These are phyloP conservation scores for Agastache rugosa DNA, from an alignment of 257 asterid species.

Conservation along the genomic window DNA sequence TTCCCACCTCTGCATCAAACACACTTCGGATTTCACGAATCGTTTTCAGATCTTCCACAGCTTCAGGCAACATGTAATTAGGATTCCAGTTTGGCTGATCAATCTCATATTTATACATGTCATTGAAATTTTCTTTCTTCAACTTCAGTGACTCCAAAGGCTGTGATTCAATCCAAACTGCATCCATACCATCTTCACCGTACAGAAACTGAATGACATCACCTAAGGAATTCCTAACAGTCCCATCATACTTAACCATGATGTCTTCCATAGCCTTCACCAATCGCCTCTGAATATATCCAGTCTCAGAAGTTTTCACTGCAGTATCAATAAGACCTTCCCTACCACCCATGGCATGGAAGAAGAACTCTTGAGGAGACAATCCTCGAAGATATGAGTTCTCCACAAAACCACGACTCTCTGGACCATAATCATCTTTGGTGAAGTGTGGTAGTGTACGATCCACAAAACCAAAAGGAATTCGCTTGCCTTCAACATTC, in stretches of 20 bases:
- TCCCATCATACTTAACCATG: constrained; percentile 99
- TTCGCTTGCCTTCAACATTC: constrained; percentile 99
- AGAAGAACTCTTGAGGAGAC: constrained; percentile 98
- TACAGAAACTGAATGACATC: constrained; percentile 99
- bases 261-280: constrained; percentile 99
- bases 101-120: constrained; percentile 81
- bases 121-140: constrained; percentile 69
- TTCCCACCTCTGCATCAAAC: constrained; percentile 95
- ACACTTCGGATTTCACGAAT: constrained; percentile 95
- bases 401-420: constrained; percentile 99
- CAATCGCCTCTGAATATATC: constrained; percentile 94
- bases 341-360: constrained; percentile 99
- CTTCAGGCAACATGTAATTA: constrained; percentile 82
- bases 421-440: constrained; percentile 93
- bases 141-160: constrained; percentile 90
- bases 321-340: constrained; percentile 99
- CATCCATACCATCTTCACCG: constrained; percentile 99
- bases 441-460: constrained; percentile 97
- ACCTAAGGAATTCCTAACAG: constrained; percentile 95
- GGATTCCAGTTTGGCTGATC: constrained; percentile 90
- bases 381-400: constrained; percentile 95
- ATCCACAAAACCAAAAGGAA: constrained; percentile 91
- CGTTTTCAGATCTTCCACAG: constrained; percentile 86
- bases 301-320: constrained; percentile 99
- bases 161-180: constrained; percentile 98